Percentiles rank a stretch among this genome's conserved stretches.
Evolutionary conservation across 2,329 filamentous ascomycete species (phyloP).

Genomic region (Ascochyta rabiei): DNA sequence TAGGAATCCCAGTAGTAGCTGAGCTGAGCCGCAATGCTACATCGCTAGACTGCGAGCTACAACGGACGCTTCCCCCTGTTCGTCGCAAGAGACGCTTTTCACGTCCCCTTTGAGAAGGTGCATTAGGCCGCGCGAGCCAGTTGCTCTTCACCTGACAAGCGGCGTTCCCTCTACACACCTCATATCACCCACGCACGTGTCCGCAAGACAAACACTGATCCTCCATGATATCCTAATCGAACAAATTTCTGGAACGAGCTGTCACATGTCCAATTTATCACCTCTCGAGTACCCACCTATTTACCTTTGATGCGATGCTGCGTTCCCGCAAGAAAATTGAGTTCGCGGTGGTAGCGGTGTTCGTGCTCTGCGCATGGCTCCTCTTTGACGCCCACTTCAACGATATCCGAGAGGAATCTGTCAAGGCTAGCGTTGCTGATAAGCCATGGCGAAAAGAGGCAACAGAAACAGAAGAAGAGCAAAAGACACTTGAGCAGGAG

Average conservation of each 20-base stretch:
- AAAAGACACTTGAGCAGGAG: constrained; percentile 16
- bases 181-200: constrained; percentile 8
- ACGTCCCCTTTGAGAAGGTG: constrained; percentile 5
- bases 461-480: constrained; percentile 17
- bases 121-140: neutral
- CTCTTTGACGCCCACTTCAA: constrained; percentile 22
- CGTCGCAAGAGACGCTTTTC: neutral
- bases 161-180: neutral
- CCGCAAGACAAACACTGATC: constrained; percentile 5
- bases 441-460: constrained; percentile 19
- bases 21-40: constrained; percentile 19
- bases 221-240: constrained; percentile 5
- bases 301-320: constrained; percentile 15
- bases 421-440: constrained; percentile 5
- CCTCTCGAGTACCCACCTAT: constrained; percentile 1
- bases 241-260: neutral
- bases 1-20: constrained; percentile 1
- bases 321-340: constrained; percentile 18
- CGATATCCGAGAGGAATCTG: constrained; percentile 2
- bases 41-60: constrained; percentile 7
- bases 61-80: neutral
- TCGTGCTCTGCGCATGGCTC: constrained; percentile 21
- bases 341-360: constrained; percentile 18
- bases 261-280: neutral
- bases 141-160: constrained; percentile 4